These are phyloP conservation scores for Fremontodendron californicum DNA, from an alignment of 345 rosid species.

Conservation along the genomic window DNA sequence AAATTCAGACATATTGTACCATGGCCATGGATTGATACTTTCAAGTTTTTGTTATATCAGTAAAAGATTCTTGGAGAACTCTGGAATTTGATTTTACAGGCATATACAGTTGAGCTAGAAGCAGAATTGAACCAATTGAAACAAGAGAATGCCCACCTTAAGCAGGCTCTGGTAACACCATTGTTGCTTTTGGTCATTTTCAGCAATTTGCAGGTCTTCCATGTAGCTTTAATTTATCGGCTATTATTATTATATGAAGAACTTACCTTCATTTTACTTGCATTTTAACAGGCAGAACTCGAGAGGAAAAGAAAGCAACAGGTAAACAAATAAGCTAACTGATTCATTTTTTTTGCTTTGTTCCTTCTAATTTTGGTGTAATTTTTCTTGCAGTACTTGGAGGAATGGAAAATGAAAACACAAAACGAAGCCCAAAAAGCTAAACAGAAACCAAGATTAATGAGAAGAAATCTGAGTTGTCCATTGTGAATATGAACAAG, in stretches of 20 bases:
- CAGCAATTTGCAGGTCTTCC: too few relatives aligned
- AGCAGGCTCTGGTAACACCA: too few relatives aligned
- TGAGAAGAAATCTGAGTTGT: conserved; percentile 41
- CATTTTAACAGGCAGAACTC: too few relatives aligned
- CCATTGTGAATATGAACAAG: conserved; percentile 30
- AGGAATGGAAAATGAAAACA: conserved; percentile 45
- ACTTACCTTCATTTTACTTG: not conserved
- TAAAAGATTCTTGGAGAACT: not conserved
- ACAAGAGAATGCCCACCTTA: too few relatives aligned
- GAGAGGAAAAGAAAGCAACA: too few relatives aligned
- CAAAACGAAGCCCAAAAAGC: conserved; percentile 20
- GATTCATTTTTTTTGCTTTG: not conserved
- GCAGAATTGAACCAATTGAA: too few relatives aligned
- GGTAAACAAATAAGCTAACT: not conserved
- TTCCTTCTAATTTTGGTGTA: not conserved
- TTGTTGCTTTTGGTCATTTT: not conserved
- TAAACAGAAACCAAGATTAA: conserved; percentile 4
- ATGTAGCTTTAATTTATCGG: too few relatives aligned
- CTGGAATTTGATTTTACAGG: conserved; percentile 33
- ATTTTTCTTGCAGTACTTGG: conserved; percentile 39
- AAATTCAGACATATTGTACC: too few relatives aligned
- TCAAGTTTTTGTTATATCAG: conserved; percentile 2
- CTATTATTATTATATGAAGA: too few relatives aligned
- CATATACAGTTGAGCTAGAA: conserved; percentile 76
- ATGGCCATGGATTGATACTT: too few relatives aligned